These are phyloP conservation scores for Xanthoconium purpureum DNA, from an alignment of 768 basidiomycete genomes.

Conservation along the genomic window DNA sequence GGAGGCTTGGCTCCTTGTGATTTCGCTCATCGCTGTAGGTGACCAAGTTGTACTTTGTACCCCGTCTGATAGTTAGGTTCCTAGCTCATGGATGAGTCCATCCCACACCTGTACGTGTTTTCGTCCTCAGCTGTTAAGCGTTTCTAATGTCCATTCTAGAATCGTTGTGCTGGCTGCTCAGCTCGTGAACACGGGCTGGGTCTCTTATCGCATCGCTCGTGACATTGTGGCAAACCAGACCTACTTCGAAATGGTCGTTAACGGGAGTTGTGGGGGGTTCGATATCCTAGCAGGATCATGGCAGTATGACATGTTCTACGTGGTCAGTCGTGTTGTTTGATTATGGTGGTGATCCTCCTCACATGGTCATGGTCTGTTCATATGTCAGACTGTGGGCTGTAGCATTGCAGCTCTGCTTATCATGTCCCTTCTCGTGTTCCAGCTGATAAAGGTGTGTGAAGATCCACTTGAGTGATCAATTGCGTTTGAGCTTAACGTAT, in stretches of 20 bases:
- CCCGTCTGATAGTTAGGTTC: background rate
- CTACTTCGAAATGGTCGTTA: constrained; percentile 37
- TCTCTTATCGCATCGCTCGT: constrained; percentile 39
- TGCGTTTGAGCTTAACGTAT: background rate
- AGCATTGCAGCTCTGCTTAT: constrained; percentile 37
- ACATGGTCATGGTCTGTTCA: background rate
- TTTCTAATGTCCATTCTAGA: constrained; percentile 9
- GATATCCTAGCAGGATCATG: constrained; percentile 46
- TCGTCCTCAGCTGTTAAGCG: background rate
- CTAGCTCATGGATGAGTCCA: constrained; percentile 50
- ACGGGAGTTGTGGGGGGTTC: constrained; percentile 37
- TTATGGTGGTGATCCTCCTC: background rate
- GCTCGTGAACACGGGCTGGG: constrained; percentile 46
- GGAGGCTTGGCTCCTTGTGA: constrained; percentile 46
- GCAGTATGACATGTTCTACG: constrained; percentile 25
- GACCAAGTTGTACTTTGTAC: background rate
- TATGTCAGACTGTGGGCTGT: constrained; percentile 38
- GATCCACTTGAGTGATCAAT: background rate
- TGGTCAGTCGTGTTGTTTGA: constrained; percentile 31
- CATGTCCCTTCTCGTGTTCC: constrained; percentile 39
- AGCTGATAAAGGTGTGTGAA: constrained; percentile 40
- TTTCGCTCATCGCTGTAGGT: constrained; percentile 47
- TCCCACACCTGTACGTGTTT: constrained; percentile 45
- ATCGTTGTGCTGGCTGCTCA: constrained; percentile 44
- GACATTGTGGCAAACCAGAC: constrained; percentile 29